Base-by-base conservation (phyloP, 2,329 filamentous ascomycete species). In the Laburnicola sp. region DNA sequence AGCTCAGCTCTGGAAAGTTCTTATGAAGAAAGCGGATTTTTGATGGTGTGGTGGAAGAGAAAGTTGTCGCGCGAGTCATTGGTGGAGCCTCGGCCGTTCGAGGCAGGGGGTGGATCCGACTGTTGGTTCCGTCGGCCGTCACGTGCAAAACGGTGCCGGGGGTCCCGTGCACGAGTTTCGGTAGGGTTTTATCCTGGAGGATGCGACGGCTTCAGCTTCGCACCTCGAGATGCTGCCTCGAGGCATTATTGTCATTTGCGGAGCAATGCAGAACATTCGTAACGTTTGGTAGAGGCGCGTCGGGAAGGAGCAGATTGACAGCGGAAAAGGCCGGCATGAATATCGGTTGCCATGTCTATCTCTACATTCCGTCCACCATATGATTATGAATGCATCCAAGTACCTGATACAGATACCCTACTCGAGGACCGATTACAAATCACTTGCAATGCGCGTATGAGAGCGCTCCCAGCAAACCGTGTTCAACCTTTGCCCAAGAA, bases 131-230 rank as follows among this genome's bases (percentile, higher is more conserved):
- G 7, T 5, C 2, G 23, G 7, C 25, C 36, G 25, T 51, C 46
- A 43, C 44, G 51, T 45, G 51, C 39, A 25, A 35, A 37, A 38
- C 39, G 50, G 36, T 2, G 31, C 5, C 22, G 28, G 2, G 31
- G 28, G 31, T 32, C 26, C 48, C 26, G 42, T 41, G 51, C 51
- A 16, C 27, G 28, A 35, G 54, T 57, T 54, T 57, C 54, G 48
- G 44, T 45, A 41, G 48, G 28, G 52, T 55, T 45, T 55, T 49
- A 57, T 21, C 21, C 54, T 57, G 39, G 54, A 37, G 37, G 37
- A 27, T 54, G 51, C 47, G 48, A 53, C 50, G 40, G 30, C 42
- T 51, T 38, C 50, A 40, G 28, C 48, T 22, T 45, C 40, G 40
- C 43, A 38, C 16, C 44, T 35, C 35, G 38, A 41, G 32, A 36